phyloP scores from a whole-genome alignment of 495 filamentous ascomycete genomes.

The Penicillium canariense region DNA sequence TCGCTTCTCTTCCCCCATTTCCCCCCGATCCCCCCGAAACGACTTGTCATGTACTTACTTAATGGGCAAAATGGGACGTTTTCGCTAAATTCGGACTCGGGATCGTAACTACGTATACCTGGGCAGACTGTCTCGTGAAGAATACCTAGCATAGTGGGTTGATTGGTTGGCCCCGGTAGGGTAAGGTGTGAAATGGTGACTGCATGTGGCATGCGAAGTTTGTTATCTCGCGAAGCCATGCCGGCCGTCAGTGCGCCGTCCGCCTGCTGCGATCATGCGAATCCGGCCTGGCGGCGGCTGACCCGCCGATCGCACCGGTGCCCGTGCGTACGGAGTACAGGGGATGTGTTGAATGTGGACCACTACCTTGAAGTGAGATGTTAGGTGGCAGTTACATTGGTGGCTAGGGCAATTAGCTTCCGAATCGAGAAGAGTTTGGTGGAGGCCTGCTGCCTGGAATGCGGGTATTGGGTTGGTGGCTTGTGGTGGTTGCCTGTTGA shows the following conservation, averaged over 20 bases:
- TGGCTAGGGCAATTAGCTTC: too few species aligned
- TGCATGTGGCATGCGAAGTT: too few species aligned
- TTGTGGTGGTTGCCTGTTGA: not conserved
- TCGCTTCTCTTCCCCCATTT: not conserved
- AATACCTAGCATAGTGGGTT: not conserved
- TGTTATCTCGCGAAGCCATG: too few species aligned
- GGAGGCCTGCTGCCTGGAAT: too few species aligned
- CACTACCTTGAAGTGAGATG: too few species aligned
- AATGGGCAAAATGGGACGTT: constrained; percentile 37
- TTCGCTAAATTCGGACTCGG: constrained; percentile 16
- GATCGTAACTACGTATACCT: too few species aligned
- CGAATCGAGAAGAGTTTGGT: too few species aligned
- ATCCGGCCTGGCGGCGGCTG: not conserved
- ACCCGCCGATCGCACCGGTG: not conserved
- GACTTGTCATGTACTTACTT: constrained; percentile 36
- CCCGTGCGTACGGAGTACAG: not conserved
- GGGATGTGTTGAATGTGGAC: too few species aligned
- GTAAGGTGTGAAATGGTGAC: too few species aligned
- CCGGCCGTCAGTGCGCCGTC: not conserved
- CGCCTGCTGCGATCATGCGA: constrained; percentile 6
- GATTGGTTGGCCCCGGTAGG: too few species aligned
- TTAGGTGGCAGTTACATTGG: too few species aligned
- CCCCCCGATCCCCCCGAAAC: constrained; percentile 12
- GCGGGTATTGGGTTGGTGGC: too few species aligned
- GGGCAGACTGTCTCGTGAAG: not conserved